Conservation (phyloP, 2,329 filamentous ascomycete species). For the Penicillium sp. region DNA sequence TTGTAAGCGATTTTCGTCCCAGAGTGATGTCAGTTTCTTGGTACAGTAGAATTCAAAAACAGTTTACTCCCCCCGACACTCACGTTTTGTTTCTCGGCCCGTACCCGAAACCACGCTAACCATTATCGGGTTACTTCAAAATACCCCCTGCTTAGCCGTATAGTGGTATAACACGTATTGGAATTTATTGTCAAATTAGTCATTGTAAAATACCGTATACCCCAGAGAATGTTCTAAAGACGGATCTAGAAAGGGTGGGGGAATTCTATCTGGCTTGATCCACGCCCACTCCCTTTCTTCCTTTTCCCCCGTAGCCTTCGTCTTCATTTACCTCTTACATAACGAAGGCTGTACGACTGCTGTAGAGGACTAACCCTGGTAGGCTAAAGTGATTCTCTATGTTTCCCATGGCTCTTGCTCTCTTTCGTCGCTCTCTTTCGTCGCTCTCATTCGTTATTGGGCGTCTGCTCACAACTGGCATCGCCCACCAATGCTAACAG, state of each 20-base stretch:
- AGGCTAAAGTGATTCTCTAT: slow-evolving; percentile 6
- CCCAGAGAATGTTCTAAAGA: slow-evolving; percentile 3
- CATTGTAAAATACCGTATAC: no score
- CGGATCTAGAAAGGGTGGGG: neutral
- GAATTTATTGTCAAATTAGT: no score
- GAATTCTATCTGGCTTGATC: slow-evolving; percentile 9
- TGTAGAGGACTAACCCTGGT: slow-evolving; percentile 10
- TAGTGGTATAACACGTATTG: no score
- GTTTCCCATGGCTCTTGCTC: slow-evolving; percentile 6
- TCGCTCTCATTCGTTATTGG: no score
- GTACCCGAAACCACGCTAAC: no score
- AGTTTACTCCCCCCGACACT: no score
- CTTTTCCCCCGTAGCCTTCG: neutral
- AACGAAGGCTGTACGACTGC: slow-evolving; percentile 8
- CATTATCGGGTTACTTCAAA: no score
- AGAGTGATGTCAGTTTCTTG: no score
- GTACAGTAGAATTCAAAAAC: no score
- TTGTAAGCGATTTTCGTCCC: no score
- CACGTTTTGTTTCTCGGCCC: no score
- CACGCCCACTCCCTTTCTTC: neutral
- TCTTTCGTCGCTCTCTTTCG: slow-evolving; percentile 2
- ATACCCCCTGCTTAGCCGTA: no score
- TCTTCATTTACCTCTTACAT: slow-evolving; percentile 7
- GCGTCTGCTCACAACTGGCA: slow-evolving; percentile 3
- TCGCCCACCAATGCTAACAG: slow-evolving; percentile 8